Conservation (phyloP, 108 stramenopile species). For the Fragilariopsis cylindrus region DNA sequence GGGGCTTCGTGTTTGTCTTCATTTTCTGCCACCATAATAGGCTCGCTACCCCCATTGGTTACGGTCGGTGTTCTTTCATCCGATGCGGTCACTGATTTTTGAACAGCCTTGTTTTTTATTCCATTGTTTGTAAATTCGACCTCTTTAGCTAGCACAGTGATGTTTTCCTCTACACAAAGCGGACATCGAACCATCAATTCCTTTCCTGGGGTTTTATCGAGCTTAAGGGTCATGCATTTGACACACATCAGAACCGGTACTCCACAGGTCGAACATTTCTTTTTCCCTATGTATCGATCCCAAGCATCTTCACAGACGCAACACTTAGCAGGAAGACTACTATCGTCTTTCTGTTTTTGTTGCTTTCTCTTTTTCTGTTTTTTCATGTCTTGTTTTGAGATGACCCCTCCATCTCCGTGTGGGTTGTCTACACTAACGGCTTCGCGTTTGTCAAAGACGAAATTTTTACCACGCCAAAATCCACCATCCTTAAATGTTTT, state of each 20-base stretch:
- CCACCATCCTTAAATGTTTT: slow-evolving; percentile 87
- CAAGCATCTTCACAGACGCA: slow-evolving; percentile 70
- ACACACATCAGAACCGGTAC: slow-evolving; percentile 90
- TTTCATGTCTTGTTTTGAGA: slow-evolving; percentile 46
- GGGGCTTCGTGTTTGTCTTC: not conserved
- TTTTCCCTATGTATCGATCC: slow-evolving; percentile 93
- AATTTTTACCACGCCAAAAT: slow-evolving; percentile 88
- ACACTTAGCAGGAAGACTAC: slow-evolving; percentile 48
- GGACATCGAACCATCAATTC: slow-evolving; percentile 70
- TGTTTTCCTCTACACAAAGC: slow-evolving; percentile 76
- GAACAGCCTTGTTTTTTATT: slow-evolving; percentile 34
- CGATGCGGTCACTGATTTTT: not conserved
- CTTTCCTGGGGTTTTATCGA: slow-evolving; percentile 35
- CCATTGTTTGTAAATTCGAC: slow-evolving; percentile 89
- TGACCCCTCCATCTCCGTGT: slow-evolving; percentile 83
- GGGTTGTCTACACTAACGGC: slow-evolving; percentile 73
- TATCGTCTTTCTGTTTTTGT: slow-evolving; percentile 20
- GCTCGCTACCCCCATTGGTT: not conserved
- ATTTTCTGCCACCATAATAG: not conserved
- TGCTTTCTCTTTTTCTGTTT: slow-evolving; percentile 25
- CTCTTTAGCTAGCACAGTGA: slow-evolving; percentile 78
- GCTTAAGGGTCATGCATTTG: slow-evolving; percentile 65
- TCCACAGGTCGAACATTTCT: slow-evolving; percentile 87
- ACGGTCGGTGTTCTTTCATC: not conserved
- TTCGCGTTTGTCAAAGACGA: slow-evolving; percentile 91